phyloP scores from a whole-genome alignment of 1,139 yeast species.

The Casaregolazyma suthepensis region DNA sequence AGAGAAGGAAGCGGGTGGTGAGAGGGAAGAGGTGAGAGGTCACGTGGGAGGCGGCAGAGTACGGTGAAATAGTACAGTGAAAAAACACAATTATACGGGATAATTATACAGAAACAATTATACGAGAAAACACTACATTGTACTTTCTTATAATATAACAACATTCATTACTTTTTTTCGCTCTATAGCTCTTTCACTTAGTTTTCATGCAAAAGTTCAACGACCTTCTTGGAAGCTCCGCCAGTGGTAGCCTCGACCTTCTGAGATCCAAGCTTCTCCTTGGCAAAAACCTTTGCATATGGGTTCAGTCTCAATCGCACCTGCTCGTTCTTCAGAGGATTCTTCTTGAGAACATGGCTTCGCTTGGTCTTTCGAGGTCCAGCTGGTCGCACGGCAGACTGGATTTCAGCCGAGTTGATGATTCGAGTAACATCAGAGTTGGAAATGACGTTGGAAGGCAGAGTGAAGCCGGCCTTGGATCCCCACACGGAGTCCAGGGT shows the following conservation, averaged over 20 bases:
- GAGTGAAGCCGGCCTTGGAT: constrained; percentile 82
- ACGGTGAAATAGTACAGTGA: no score
- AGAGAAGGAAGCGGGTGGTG: not conserved
- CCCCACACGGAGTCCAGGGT: constrained; percentile 97
- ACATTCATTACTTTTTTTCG: not conserved
- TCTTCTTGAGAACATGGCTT: constrained; percentile 95
- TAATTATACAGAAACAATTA: no score
- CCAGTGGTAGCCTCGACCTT: constrained; percentile 61
- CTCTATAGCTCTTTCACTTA: constrained; percentile 11
- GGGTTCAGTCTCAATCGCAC: constrained; percentile 98
- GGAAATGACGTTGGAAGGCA: constrained; percentile 91
- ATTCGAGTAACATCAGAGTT: constrained; percentile 95
- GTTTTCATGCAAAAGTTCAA: constrained; percentile 20
- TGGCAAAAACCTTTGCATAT: constrained; percentile 95
- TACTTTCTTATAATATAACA: not conserved
- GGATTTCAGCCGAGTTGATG: constrained; percentile 99
- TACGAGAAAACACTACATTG: no score
- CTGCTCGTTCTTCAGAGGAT: constrained; percentile 99
- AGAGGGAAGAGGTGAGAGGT: not conserved
- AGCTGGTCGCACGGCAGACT: constrained; percentile 95
- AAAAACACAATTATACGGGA: no score
- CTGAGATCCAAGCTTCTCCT: constrained; percentile 82
- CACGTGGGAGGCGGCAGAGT: no score
- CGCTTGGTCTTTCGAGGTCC: constrained; percentile 93
- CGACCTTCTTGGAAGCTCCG: constrained; percentile 26